phyloP scores from a whole-genome alignment of 345 rosid species.

The Brassica napus region Da-Ae NC_063435.1:3276001-3276500 shows the following conservation, averaged over 20 bases:
- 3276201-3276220: slow-evolving; percentile 51
- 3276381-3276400: slow-evolving; percentile 80
- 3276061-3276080: slow-evolving; percentile 30
- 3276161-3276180: slow-evolving; percentile 84
- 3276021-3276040: neutral
- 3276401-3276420: slow-evolving; percentile 92
- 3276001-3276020: slow-evolving; percentile 2
- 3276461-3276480: neutral
- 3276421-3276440: slow-evolving; percentile 41
- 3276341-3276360: slow-evolving; percentile 82
- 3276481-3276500: neutral
- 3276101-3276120: slow-evolving; percentile 70
- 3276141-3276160: slow-evolving; percentile 73
- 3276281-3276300: neutral
- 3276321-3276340: slow-evolving; percentile 76
- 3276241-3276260: neutral
- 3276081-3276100: neutral
- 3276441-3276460: slow-evolving; percentile 2
- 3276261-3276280: neutral
- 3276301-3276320: slow-evolving; percentile 78
- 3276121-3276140: slow-evolving; percentile 77
- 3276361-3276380: slow-evolving; percentile 79
- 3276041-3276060: slow-evolving; percentile 1
- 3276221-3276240: slow-evolving; percentile 9
- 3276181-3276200: slow-evolving; percentile 98